Percentiles rank a stretch among this genome's conserved stretches.
These are phyloP conservation scores for Thalassiosira profunda DNA, from an alignment of 108 stramenopile genomes.

Conservation along the genomic window DNA sequence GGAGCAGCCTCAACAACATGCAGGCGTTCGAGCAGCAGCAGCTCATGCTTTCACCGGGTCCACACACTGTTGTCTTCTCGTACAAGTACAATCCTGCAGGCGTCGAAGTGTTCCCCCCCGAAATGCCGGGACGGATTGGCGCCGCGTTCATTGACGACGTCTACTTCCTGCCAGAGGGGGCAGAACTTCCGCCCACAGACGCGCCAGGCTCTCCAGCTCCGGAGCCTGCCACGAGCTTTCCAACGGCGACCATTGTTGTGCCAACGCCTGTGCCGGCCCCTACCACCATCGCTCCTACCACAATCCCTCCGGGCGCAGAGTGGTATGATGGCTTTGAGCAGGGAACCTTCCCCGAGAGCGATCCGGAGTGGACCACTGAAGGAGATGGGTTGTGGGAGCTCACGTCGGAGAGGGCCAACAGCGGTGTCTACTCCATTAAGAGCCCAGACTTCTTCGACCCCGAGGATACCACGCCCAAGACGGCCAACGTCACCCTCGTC, in stretches of 20 bases:
- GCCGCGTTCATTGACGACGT: slow-evolving; percentile 8
- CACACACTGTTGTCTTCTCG: not conserved
- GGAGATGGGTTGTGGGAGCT: slow-evolving; percentile 21
- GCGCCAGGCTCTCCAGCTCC: no score
- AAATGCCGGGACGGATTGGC: not conserved
- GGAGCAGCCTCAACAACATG: not conserved
- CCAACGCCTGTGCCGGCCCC: not conserved
- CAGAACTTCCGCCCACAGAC: not conserved
- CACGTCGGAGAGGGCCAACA: slow-evolving; percentile 12
- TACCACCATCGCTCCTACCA: not conserved
- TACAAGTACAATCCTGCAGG: not conserved
- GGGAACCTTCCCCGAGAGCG: slow-evolving; percentile 9
- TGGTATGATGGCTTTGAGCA: slow-evolving; percentile 21
- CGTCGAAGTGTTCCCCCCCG: not conserved
- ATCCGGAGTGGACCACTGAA: slow-evolving; percentile 16
- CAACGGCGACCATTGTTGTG: no score
- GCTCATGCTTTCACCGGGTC: not conserved
- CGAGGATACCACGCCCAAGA: slow-evolving; percentile 10
- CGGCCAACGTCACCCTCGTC: slow-evolving; percentile 24
- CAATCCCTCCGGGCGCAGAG: slow-evolving; percentile 13
- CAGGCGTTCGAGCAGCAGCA: not conserved
- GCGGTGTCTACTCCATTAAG: slow-evolving; percentile 32
- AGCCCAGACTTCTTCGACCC: slow-evolving; percentile 12
- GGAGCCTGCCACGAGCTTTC: no score
- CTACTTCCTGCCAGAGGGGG: slow-evolving; percentile 3